Evolutionary conservation across 2,329 filamentous ascomycete genomes (phyloP), one percentile per base, ranked within the genome.

Genomic region (Ceratocystis destructans): DNA sequence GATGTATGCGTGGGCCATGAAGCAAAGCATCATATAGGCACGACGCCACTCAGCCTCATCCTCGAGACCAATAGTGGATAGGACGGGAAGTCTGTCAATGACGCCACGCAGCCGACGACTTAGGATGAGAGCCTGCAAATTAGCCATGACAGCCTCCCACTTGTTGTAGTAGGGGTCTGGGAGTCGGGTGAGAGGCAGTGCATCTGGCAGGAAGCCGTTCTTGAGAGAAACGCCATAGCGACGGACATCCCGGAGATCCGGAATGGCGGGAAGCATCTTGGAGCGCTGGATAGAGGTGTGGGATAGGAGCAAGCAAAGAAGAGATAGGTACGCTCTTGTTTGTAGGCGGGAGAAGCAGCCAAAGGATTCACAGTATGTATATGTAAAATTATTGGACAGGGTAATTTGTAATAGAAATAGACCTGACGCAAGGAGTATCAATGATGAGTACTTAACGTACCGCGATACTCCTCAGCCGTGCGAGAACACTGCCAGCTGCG

Each of bases 1-100:
- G 73, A 99, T 90, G 78, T 97, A 99, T 70, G 87, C 89, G 77
- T 99, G 93, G 45, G 91, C 83, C 76, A 97, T 90, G 77, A 97
- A 96, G 68, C 86, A 88, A 67, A 99, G 81, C 65, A 96, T 81
- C 68, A 88, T 88, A 78, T 97, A 97, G 69, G 94, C 94, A 72
- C 94, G 84, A 72, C 90, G 86, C 94, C 93, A 97, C 81, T 99
- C 91, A 68, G 88, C 82, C 71, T 93, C 89, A 70, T 88, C 86
- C 75, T 88, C 83, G 71, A 99, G 85, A 72, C 89, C 86, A 70
- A 85, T 81, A 61, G 92, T 95, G 64, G 89, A 90, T 69, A 99
- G 84, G 65, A 96, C 80, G 6, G 93, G 91, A 68, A 99, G 82
- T 57, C 82, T 80, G 71, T 96, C 87, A 68, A 97, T 83, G 68